These are phyloP conservation scores for Amaranthus hypochondriacus DNA, from an alignment of 148 eudicot genomes.

Conservation along the genomic window DNA sequence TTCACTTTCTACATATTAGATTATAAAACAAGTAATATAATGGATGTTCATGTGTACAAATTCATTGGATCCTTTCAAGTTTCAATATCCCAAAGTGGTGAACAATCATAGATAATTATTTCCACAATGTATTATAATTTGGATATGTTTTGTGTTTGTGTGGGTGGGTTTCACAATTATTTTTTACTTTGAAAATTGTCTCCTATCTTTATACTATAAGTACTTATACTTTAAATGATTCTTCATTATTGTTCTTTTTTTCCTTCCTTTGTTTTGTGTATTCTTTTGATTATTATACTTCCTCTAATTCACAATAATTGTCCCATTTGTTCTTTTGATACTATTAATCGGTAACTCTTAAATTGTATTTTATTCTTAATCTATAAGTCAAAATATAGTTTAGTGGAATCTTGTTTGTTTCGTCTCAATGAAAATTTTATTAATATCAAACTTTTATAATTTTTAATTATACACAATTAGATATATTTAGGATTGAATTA, in stretches of 20 bases:
- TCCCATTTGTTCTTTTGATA: too few species aligned
- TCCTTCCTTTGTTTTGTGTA: background rate
- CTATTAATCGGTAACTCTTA: too few species aligned
- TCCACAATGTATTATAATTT: constrained; percentile 6
- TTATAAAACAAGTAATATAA: too few species aligned
- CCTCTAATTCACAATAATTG: too few species aligned
- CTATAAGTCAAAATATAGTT: too few species aligned
- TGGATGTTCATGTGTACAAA: constrained; percentile 3
- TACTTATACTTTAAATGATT: background rate
- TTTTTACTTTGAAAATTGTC: constrained; percentile 17
- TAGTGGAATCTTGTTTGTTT: too few species aligned
- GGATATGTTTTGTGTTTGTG: background rate
- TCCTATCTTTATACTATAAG: background rate
- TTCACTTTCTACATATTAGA: background rate
- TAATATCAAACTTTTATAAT: too few species aligned
- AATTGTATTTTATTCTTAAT: too few species aligned
- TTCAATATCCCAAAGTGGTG: constrained; percentile 21
- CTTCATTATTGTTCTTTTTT: background rate
- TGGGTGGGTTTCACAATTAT: constrained; percentile 18
- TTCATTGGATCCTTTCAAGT: constrained; percentile 26
- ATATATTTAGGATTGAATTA: too few species aligned
- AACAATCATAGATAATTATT: constrained; percentile 22
- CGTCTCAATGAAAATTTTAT: too few species aligned
- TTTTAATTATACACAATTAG: too few species aligned
- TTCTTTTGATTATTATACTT: too few species aligned